Evolutionary conservation across 495 filamentous ascomycete species (phyloP), one percentile per base, ranked within the genome.

Genomic region (Aspergillus sclerotiicarbonarius): DNA sequence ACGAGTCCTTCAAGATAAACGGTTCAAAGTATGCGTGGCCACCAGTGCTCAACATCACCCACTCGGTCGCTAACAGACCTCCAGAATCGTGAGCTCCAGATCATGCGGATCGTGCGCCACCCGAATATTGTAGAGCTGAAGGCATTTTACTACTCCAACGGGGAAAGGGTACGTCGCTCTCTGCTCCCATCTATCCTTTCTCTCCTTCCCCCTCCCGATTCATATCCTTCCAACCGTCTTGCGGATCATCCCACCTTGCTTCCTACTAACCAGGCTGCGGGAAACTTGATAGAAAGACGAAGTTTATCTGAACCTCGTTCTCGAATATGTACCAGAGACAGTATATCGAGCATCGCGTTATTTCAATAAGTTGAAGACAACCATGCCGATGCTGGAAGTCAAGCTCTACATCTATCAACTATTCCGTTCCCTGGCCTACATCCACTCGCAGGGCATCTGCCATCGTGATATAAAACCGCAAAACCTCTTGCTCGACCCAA

Each of bases 381-480:
- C 95, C 15, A 99, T 99, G 94, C 94, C 94, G 21, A 96, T 91
- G 71, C 82, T 99, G 52, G 94, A 98, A 72, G 91, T 98, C 67
- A 99, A 99, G 77, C 87, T 99, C 49, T 99, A 97, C 80, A 98
- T 96, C 71, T 99, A 99, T 75, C 94, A 99, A 78, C 87, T 99
- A 30, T 99, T 99, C 83, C 87, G 94, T 58, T 96, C 94, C 37
- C 82, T 99, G 60, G 94, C 94, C 51, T 99, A 98, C 75, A 99
- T 99, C 66, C 94, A 99, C 74, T 99, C 95, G 2, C 94, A 96
- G 79, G 94, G 94, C 54, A 99, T 99, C 77, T 98, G 94, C 74
- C 94, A 99, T 71, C 85, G 95, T 65, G 94, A 99, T 68, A 99
- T 99, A 80, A 99, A 99, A 80, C 94, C 94, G 25, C 94, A 99